These are phyloP conservation scores for Neurospora sp. DNA, from an alignment of 495 filamentous ascomycete genomes.

Conservation along the genomic window DNA sequence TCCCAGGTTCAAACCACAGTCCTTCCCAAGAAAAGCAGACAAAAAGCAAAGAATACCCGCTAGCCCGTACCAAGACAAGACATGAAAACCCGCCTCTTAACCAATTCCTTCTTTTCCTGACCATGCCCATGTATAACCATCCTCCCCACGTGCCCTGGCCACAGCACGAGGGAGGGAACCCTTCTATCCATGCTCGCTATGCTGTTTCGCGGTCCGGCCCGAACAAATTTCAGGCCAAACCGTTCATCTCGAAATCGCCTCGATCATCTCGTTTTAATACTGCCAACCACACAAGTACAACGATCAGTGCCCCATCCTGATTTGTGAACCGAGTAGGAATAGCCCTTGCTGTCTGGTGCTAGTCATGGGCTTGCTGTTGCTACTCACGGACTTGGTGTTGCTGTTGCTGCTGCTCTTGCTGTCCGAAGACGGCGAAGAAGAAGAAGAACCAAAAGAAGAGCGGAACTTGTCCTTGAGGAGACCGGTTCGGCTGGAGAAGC, in stretches of 20 bases:
- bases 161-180: neutral
- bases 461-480: conserved; percentile 13
- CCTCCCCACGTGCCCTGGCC: neutral
- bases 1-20: neutral
- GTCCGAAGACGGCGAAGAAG: neutral
- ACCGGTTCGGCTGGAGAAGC: conserved; percentile 12
- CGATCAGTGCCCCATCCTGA: neutral
- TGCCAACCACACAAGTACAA: neutral
- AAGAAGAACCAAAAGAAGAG: neutral
- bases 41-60: neutral
- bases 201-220: neutral
- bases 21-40: neutral
- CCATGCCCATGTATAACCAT: neutral
- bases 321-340: neutral
- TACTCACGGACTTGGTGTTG: too few species aligned
- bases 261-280: neutral
- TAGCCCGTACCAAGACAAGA: neutral
- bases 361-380: neutral
- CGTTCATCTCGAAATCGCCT: neutral
- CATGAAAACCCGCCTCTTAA: neutral
- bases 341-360: neutral
- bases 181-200: neutral
- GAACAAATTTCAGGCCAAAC: neutral
- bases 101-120: neutral
- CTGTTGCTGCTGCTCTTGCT: neutral